Percentiles rank a stretch among this genome's conserved stretches.
Evolutionary conservation across 179 eudicot genomes (phyloP).

Genomic region (Gypsophila paniculata): DNA sequence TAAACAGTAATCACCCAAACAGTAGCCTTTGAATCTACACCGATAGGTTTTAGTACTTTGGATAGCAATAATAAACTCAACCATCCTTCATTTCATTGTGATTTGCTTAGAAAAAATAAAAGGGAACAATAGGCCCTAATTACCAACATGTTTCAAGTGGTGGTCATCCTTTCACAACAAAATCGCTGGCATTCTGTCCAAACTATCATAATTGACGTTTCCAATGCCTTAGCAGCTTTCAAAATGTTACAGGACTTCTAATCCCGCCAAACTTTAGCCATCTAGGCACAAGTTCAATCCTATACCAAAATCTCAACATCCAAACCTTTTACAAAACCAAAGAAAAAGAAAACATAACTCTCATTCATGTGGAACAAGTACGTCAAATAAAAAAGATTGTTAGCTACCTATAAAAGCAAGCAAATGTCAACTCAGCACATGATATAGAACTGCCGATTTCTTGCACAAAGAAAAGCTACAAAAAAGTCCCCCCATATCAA

Average conservation of each 20-base stretch:
- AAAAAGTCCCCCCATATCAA: background rate
- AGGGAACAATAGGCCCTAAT: background rate
- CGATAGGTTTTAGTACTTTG: background rate
- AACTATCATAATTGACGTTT: too few species aligned
- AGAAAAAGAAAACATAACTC: background rate
- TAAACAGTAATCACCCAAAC: background rate
- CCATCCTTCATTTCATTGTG: background rate
- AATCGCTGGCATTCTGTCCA: background rate
- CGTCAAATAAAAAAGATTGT: background rate
- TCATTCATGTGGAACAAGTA: background rate
- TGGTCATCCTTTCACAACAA: background rate
- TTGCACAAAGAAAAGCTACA: background rate
- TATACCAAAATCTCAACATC: background rate
- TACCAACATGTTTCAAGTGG: background rate
- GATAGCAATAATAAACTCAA: background rate
- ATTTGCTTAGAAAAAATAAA: background rate
- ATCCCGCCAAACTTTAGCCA: too few species aligned
- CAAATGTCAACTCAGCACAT: background rate
- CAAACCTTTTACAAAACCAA: background rate
- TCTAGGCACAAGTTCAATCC: too few species aligned
- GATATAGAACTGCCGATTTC: background rate
- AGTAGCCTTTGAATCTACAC: background rate
- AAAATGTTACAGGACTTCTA: background rate
- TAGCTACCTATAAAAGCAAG: background rate
- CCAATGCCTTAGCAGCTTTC: background rate